Percentiles rank a stretch among this genome's conserved stretches.
Evolutionary conservation across 1,284 basidiomycete species (phyloP).

Genomic region (Termitomyces sp.): DNA sequence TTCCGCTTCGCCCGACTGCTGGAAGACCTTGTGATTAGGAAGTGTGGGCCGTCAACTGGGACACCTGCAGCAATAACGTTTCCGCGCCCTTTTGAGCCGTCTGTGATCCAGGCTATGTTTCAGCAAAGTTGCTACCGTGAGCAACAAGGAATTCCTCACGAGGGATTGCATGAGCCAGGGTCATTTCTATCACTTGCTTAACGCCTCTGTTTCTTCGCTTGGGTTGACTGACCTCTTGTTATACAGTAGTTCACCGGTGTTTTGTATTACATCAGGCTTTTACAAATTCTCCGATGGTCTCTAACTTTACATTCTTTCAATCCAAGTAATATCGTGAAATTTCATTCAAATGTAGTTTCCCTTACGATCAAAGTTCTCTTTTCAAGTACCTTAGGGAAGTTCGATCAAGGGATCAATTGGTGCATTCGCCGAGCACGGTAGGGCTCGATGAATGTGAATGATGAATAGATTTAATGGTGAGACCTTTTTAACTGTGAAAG

Average conservation of each 20-base stretch:
- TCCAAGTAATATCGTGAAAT: not conserved
- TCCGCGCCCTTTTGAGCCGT: conserved; percentile 26
- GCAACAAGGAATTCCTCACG: conserved; percentile 24
- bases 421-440: too few relatives aligned
- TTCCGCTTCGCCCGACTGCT: conserved; percentile 63
- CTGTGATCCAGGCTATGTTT: conserved; percentile 25
- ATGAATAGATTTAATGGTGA: too few relatives aligned
- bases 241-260: not conserved
- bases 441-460: too few relatives aligned
- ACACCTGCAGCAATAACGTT: conserved; percentile 26
- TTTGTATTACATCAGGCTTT: not conserved
- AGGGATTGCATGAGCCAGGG: conserved; percentile 28
- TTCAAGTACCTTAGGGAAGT: too few relatives aligned
- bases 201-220: not conserved
- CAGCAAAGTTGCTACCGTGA: conserved; percentile 23
- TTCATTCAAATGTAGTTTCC: not conserved
- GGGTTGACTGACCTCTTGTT: not conserved
- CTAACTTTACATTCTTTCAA: not conserved
- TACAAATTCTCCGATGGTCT: not conserved
- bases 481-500: too few relatives aligned
- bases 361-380: too few relatives aligned
- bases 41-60: conserved; percentile 28
- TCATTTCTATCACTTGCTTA: conserved; percentile 28
- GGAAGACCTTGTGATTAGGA: conserved; percentile 38
- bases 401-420: too few relatives aligned